phyloP scores from a whole-genome alignment of 2,329 filamentous ascomycete species.

The Coniella vitis region DNA sequence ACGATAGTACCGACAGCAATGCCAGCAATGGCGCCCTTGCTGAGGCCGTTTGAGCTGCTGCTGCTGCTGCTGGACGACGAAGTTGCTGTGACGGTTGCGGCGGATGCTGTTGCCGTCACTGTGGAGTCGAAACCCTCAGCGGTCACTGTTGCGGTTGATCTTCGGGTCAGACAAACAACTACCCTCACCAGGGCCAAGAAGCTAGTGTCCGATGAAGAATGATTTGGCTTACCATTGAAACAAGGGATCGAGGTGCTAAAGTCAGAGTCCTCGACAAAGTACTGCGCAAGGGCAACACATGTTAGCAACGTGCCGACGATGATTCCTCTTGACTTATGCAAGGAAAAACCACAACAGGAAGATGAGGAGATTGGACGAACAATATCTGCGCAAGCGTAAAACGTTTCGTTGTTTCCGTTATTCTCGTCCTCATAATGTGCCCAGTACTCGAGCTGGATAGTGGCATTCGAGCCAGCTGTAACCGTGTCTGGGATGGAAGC shows the following conservation, averaged over 20 bases:
- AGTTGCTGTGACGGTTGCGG: conserved; percentile 14
- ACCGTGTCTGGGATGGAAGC: conserved; percentile 28
- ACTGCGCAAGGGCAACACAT: conserved; percentile 18
- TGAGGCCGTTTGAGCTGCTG: conserved; percentile 22
- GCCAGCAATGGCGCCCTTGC: conserved; percentile 29
- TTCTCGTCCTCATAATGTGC: conserved; percentile 35
- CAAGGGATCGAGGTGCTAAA: conserved; percentile 27
- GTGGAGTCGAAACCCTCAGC: conserved; percentile 24
- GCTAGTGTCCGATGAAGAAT: not conserved
- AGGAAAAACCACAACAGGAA: not conserved
- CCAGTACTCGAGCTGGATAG: conserved; percentile 42
- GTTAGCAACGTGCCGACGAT: not conserved
- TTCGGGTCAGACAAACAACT: no score
- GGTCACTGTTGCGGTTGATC: conserved; percentile 18
- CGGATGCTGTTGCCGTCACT: conserved; percentile 15
- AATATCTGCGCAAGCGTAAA: conserved; percentile 33
- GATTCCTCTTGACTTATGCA: no score
- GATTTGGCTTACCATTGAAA: conserved; percentile 24
- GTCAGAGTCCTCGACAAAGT: conserved; percentile 25
- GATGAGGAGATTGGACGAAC: conserved; percentile 19
- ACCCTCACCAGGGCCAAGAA: not conserved
- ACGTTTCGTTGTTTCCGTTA: conserved; percentile 27
- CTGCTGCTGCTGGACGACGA: conserved; percentile 5
- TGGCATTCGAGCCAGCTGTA: conserved; percentile 37
- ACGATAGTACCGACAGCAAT: conserved; percentile 30